phyloP scores from a whole-genome alignment of 495 filamentous ascomycete genomes.

The Aspergillus wentii region DNA sequence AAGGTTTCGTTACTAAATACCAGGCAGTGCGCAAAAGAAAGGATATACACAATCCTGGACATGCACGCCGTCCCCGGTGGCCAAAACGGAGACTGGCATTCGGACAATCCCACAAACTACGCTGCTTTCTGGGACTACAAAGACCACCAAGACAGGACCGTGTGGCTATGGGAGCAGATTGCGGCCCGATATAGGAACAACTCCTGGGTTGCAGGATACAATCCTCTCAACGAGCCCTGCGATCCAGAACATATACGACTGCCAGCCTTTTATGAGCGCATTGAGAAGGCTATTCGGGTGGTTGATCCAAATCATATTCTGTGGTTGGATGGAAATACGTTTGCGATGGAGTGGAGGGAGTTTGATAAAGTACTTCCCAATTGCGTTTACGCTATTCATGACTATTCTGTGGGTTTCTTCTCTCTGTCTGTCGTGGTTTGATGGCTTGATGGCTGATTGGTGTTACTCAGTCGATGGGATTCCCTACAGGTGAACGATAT shows the following conservation, averaged over 20 bases:
- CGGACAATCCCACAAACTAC: conserved; percentile 47
- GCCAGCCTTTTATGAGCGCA: conserved; percentile 49
- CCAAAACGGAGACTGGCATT: conserved; percentile 64
- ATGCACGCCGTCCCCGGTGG: conserved; percentile 61
- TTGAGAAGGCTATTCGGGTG: conserved; percentile 53
- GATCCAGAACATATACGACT: conserved; percentile 54
- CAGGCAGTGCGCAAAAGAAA: conserved; percentile 44
- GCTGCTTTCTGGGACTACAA: conserved; percentile 62
- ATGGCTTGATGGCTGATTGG: background rate
- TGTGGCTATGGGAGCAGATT: conserved; percentile 57
- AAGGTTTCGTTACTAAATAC: too few relatives aligned
- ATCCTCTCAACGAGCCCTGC: conserved; percentile 61
- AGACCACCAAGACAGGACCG: conserved; percentile 54
- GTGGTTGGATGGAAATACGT: conserved; percentile 63
- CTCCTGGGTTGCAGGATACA: conserved; percentile 57
- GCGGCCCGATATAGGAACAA: conserved; percentile 54
- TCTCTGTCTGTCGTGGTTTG: background rate
- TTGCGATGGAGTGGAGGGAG: conserved; percentile 49
- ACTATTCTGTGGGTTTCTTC: conserved; percentile 45
- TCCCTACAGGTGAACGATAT: conserved; percentile 50
- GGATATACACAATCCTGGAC: conserved; percentile 59
- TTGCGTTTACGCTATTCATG: conserved; percentile 58
- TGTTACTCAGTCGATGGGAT: conserved; percentile 41
- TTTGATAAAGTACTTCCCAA: conserved; percentile 47
- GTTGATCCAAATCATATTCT: conserved; percentile 60